Percentiles rank a stretch among this genome's conserved stretches.
phyloP scores from a whole-genome alignment of 2,329 filamentous ascomycete genomes.

The Penicillium sp. region DNA sequence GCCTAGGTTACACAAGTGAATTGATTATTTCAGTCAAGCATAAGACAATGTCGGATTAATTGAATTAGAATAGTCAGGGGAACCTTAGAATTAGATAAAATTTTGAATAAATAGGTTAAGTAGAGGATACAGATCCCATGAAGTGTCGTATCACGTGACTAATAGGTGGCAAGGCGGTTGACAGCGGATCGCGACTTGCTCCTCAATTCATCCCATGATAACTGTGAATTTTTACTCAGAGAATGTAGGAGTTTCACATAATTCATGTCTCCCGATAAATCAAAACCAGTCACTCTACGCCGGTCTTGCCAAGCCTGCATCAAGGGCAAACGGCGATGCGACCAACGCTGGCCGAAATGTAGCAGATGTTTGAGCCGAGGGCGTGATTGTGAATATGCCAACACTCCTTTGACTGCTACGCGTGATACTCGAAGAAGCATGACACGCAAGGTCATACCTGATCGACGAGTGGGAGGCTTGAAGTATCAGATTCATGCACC shows the following conservation, averaged over 20 bases:
- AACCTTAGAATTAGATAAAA: too few relatives aligned
- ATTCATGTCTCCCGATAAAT: not conserved
- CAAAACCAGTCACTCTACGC: not conserved
- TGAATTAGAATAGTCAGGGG: too few relatives aligned
- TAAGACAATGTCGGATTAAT: too few relatives aligned
- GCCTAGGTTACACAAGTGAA: too few relatives aligned
- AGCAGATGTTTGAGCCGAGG: not conserved
- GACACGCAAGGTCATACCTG: too few relatives aligned
- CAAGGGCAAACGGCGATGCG: not conserved
- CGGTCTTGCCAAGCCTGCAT: not conserved
- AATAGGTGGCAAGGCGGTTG: too few relatives aligned
- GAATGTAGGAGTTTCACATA: not conserved
- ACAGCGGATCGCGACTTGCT: not conserved
- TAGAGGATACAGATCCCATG: too few relatives aligned
- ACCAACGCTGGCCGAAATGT: not conserved
- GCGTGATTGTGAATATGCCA: not conserved
- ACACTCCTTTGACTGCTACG: not conserved
- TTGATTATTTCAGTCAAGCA: too few relatives aligned
- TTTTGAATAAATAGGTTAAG: too few relatives aligned
- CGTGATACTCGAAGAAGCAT: not conserved
- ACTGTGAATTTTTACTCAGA: not conserved
- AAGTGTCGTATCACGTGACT: too few relatives aligned
- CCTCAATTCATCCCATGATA: not conserved
- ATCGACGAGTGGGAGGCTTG: not conserved
- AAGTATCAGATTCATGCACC: not conserved